Conservation (phyloP, 805 yeast genomes). For the Tetrapisispora nanseiensis region DNA sequence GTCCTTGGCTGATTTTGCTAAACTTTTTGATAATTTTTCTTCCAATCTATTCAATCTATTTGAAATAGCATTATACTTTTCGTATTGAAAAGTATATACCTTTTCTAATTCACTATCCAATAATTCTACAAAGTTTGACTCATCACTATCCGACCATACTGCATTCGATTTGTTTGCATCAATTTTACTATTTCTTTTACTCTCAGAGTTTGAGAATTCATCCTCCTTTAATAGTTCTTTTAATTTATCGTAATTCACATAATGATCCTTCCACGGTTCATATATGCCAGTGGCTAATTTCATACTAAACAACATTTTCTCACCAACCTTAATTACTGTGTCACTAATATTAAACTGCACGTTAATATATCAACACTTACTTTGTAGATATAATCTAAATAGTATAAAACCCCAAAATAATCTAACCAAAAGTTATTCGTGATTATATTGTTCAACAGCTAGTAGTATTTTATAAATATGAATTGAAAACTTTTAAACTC, state of each 20-base stretch:
- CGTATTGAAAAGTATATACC: slow-evolving; percentile 61
- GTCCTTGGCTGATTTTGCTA: slow-evolving; percentile 25
- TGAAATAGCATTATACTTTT: slow-evolving; percentile 60
- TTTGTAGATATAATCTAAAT: no score
- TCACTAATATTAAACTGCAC: no score
- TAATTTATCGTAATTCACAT: slow-evolving; percentile 54
- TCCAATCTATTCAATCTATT: slow-evolving; percentile 58
- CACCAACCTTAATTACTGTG: no score
- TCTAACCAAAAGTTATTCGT: no score
- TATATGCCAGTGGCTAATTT: slow-evolving; percentile 73
- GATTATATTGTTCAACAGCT: no score
- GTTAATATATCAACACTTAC: no score
- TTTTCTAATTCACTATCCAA: slow-evolving; percentile 65
- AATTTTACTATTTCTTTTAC: not conserved
- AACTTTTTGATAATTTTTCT: slow-evolving; percentile 36
- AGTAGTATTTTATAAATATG: no score
- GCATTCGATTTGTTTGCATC: slow-evolving; percentile 3
- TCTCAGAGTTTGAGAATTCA: slow-evolving; percentile 28
- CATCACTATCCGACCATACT: slow-evolving; percentile 64
- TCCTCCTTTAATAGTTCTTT: slow-evolving; percentile 65
- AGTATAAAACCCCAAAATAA: no score
- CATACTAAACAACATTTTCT: slow-evolving; percentile 77
- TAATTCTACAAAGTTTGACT: slow-evolving; percentile 53
- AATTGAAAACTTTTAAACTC: no score
- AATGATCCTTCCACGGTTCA: slow-evolving; percentile 78